phyloP scores from a whole-genome alignment of 2,329 filamentous ascomycete species.

The Bimuria novae-zelandiae region DNA sequence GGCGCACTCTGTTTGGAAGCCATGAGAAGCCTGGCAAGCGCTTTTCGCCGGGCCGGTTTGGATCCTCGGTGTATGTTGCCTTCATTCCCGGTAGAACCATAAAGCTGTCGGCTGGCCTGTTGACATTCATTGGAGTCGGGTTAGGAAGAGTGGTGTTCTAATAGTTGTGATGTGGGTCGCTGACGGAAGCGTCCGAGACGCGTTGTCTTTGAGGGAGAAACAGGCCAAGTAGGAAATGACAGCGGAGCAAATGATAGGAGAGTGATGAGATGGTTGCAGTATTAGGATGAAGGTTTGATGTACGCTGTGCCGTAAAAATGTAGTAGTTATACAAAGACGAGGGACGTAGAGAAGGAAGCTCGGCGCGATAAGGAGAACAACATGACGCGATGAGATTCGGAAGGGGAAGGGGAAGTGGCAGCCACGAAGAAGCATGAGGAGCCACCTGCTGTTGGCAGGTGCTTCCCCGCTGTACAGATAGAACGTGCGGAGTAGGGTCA shows the following conservation, averaged over 20 bases:
- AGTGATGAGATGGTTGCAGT: conserved; percentile 19
- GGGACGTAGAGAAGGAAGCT: background rate
- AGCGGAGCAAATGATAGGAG: conserved; percentile 10
- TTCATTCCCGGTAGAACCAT: conserved; percentile 48
- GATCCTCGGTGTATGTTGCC: conserved; percentile 37
- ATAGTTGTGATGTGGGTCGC: conserved; percentile 14
- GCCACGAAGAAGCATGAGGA: conserved; percentile 3
- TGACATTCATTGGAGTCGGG: conserved; percentile 45
- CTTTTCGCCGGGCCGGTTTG: conserved; percentile 40
- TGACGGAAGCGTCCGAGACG: conserved; percentile 32
- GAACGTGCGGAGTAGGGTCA: too few relatives aligned
- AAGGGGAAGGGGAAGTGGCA: conserved; percentile 2
- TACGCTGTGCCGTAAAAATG: background rate
- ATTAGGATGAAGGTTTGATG: conserved; percentile 9
- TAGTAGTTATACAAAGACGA: conserved; percentile 10
- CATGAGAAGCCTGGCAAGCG: conserved; percentile 48
- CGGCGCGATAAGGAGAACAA: conserved; percentile 1
- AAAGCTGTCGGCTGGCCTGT: conserved; percentile 39
- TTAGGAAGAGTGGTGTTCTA: conserved; percentile 19
- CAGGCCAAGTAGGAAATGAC: conserved; percentile 12
- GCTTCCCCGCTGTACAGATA: too few relatives aligned
- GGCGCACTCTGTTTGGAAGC: conserved; percentile 49
- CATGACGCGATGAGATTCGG: conserved; percentile 2
- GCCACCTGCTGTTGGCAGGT: too few relatives aligned
- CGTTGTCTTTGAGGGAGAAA: conserved; percentile 22